Conservation (phyloP, 2,329 filamentous ascomycete species). For the Nemania bipapillata region DNA sequence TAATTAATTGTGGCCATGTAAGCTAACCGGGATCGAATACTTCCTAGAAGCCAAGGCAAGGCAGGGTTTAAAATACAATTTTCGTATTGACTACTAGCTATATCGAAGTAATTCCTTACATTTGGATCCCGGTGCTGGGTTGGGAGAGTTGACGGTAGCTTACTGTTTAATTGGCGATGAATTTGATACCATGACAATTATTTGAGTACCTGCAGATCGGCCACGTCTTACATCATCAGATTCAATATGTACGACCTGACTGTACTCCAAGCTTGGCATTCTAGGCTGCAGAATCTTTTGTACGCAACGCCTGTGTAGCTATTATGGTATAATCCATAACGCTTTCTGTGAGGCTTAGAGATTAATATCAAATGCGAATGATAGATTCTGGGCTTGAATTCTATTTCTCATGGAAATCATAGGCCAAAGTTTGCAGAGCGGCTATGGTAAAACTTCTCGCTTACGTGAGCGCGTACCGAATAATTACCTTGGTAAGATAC, state of each 20-base stretch:
- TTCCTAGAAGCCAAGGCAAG: background rate
- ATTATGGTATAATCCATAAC: background rate
- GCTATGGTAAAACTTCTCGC: background rate
- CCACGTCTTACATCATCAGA: background rate
- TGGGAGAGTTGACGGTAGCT: slow-evolving; percentile 11
- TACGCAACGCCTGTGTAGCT: background rate
- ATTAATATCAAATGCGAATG: background rate
- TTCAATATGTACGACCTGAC: background rate
- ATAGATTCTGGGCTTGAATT: background rate
- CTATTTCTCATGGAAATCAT: background rate
- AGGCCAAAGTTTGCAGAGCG: background rate
- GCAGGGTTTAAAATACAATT: background rate
- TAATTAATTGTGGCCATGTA: background rate
- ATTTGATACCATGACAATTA: slow-evolving; percentile 30
- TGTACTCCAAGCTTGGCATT: background rate
- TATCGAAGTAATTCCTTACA: slow-evolving; percentile 8
- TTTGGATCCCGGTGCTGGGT: background rate
- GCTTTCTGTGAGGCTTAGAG: background rate
- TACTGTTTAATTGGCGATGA: slow-evolving; percentile 18
- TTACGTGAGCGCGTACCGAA: background rate
- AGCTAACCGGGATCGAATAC: background rate
- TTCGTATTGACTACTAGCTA: slow-evolving; percentile 18
- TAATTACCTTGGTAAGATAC: background rate
- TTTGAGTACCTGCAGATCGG: background rate
- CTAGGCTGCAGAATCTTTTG: background rate